Evolutionary conservation across 495 filamentous ascomycete species (phyloP), one percentile per base, ranked within the genome.

Genomic region (Aspergillus sclerotiicarbonarius): DNA sequence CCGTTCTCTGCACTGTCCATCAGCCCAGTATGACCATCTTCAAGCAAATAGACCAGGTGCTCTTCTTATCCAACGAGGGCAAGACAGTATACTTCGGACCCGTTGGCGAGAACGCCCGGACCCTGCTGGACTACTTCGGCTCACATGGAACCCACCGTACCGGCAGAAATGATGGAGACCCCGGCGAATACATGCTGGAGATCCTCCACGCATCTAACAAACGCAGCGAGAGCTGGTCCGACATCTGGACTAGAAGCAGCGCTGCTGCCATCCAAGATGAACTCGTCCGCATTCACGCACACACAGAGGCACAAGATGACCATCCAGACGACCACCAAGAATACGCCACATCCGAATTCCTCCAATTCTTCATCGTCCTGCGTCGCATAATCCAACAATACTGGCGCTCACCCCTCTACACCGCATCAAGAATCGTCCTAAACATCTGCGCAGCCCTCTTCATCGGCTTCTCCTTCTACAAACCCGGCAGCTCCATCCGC

Each of bases 21-120:
- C 94, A 98, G 68, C 92, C 92, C 4, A 91, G 87, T 0, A 90
- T 91, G 41, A 89, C 95, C 70, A 80, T 98, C 32, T 95, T 98
- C 76, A 87, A 96, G 67, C 82, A 90, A 56, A 97, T 97, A 65
- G 92, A 97, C 70, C 85, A 89, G 21, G 77, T 98, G 7, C 74
- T 94, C 8, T 92, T 96, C 76, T 76, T 96, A 21, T 84, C 85
- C 2, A 84, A 81, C 48, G 91, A 90, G 41, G 90, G 91, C 37
- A 82, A 80, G 63, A 90, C 90, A 0, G 88, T 95, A 31, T 96
- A 96, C 72, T 96, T 92, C 66, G 91, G 91, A 41, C 85, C 89
- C 7, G 87, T 96, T 45, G 91, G 91, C 44, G 73, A 88, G 60
- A 87, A 91, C 70, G 88, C 88, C 1, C 69, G 78, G 37, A 86